Percentiles rank a stretch among this genome's conserved stretches.
These are phyloP conservation scores for Celoporthe dispersa DNA, from an alignment of 2,329 filamentous ascomycete genomes.

Conservation along the genomic window DNA sequence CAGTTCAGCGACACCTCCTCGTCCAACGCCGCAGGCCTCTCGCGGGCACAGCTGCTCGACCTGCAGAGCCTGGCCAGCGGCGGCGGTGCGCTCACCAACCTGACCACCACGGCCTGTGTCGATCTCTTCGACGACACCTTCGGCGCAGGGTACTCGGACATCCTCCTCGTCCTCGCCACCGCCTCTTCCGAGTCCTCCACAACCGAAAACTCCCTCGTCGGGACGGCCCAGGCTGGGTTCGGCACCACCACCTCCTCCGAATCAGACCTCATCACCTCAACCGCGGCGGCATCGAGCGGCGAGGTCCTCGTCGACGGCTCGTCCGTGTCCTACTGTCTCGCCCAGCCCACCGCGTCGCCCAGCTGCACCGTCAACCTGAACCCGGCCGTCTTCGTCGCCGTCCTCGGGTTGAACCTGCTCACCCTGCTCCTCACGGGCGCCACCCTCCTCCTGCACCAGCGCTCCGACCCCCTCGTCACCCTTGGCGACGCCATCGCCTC, in stretches of 20 bases:
- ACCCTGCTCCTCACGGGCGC: conserved; percentile 40
- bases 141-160: conserved; percentile 39
- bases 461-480: conserved; percentile 51
- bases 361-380: conserved; percentile 49
- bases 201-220: conserved; percentile 41
- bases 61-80: conserved; percentile 42
- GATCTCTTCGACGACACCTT: conserved; percentile 39
- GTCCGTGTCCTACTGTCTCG: conserved; percentile 42
- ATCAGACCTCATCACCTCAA: conserved; percentile 15
- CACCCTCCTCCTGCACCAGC: conserved; percentile 36
- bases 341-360: conserved; percentile 30
- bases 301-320: conserved; percentile 34
- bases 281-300: neutral
- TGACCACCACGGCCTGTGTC: conserved; percentile 40
- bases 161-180: conserved; percentile 41
- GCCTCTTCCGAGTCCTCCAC: conserved; percentile 35
- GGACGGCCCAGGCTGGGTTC: conserved; percentile 33
- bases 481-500: conserved; percentile 57
- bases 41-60: conserved; percentile 39
- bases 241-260: neutral
- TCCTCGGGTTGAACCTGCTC: conserved; percentile 48
- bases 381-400: conserved; percentile 47
- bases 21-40: conserved; percentile 42
- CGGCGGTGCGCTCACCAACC: conserved; percentile 36
- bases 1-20: conserved; percentile 42